phyloP scores from a whole-genome alignment of 2,329 filamentous ascomycete species.

The Neospermospora avenae region DNA sequence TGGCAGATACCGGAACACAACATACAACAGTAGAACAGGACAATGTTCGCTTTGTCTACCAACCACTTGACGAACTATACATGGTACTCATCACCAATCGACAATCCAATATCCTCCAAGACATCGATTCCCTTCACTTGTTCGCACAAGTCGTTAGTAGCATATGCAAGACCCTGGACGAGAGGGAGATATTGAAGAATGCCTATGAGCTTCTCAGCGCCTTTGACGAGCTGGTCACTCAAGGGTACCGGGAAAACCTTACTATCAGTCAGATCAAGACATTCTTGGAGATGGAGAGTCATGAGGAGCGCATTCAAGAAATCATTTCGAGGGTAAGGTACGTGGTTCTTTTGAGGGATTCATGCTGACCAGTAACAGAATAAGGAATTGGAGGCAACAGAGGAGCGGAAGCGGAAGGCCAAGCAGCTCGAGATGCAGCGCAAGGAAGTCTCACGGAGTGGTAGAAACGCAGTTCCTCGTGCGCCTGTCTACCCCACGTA shows the following conservation, averaged over 20 bases:
- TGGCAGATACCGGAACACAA: slow-evolving; percentile 92
- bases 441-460: slow-evolving; percentile 84
- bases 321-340: slow-evolving; percentile 80
- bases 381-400: slow-evolving; percentile 96
- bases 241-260: slow-evolving; percentile 94
- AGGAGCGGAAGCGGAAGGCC: slow-evolving; percentile 97
- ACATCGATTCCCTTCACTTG: slow-evolving; percentile 96
- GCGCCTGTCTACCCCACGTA: slow-evolving; percentile 86
- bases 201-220: slow-evolving; percentile 94
- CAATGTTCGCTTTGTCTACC: slow-evolving; percentile 99
- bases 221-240: slow-evolving; percentile 94
- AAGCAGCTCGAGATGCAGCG: slow-evolving; percentile 99
- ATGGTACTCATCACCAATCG: slow-evolving; percentile 99
- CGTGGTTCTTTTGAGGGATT: not conserved
- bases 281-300: slow-evolving; percentile 98
- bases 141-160: slow-evolving; percentile 97
- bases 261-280: slow-evolving; percentile 98
- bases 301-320: slow-evolving; percentile 98
- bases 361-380: slow-evolving; percentile 56
- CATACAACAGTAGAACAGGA: slow-evolving; percentile 99
- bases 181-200: slow-evolving; percentile 91
- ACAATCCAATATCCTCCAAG: slow-evolving; percentile 98
- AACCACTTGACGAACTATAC: slow-evolving; percentile 97
- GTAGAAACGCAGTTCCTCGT: slow-evolving; percentile 64
- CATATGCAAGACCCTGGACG: slow-evolving; percentile 93